Percentiles rank a stretch among this genome's conserved stretches.
phyloP scores from a whole-genome alignment of 2,329 filamentous ascomycete species.

The Coleophoma cylindrospora region DNA sequence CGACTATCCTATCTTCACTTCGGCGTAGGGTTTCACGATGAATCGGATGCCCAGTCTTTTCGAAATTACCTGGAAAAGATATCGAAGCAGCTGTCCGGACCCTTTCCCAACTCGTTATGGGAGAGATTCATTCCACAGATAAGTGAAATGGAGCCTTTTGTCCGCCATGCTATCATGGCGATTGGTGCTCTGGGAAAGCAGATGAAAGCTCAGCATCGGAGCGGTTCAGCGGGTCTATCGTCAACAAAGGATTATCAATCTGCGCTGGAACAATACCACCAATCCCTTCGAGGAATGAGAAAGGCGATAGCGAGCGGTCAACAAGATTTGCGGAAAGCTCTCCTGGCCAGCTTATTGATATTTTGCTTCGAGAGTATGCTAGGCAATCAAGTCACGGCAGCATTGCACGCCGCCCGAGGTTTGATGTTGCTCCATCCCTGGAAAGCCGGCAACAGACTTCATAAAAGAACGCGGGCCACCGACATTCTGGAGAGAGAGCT shows the following conservation, averaged over 20 bases:
- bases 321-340: constrained; percentile 1
- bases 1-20: neutral
- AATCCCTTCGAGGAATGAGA: constrained; percentile 3
- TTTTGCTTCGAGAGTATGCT: constrained; percentile 12
- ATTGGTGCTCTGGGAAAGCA: constrained; percentile 1
- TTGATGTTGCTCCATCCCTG: constrained; percentile 4
- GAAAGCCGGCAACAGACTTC: neutral
- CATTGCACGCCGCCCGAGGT: constrained; percentile 8
- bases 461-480: neutral
- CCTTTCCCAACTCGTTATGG: constrained; percentile 1
- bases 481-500: constrained; percentile 5
- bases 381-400: constrained; percentile 7
- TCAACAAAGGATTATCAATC: neutral
- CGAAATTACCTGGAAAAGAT: constrained; percentile 2
- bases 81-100: constrained; percentile 1
- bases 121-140: constrained; percentile 6
- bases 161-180: constrained; percentile 6
- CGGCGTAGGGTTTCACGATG: neutral
- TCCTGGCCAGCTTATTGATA: constrained; percentile 11
- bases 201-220: neutral
- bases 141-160: neutral
- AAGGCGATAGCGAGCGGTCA: neutral
- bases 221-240: constrained; percentile 10
- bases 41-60: constrained; percentile 4
- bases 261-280: constrained; percentile 2